Evolutionary conservation across 2,329 filamentous ascomycete species (phyloP).

Genomic region (Neofusicoccum parvum): DNA sequence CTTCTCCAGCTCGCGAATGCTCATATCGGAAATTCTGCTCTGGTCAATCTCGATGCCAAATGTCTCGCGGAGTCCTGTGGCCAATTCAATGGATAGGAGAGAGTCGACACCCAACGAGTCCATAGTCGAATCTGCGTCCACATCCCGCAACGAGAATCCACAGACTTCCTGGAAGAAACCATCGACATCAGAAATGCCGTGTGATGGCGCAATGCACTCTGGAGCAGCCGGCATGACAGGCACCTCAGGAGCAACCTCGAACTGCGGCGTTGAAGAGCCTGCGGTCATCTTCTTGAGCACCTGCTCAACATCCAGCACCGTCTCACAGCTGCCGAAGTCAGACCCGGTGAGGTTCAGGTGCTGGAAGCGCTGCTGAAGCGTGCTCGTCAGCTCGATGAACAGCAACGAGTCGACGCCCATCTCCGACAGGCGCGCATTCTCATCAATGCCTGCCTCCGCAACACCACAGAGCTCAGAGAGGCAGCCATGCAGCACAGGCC

Average conservation of each 20-base stretch:
- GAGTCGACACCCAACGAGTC: slow-evolving; percentile 31
- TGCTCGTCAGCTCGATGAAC: slow-evolving; percentile 30
- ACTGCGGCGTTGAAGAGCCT: neutral
- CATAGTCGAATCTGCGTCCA: slow-evolving; percentile 23
- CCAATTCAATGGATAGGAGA: slow-evolving; percentile 30
- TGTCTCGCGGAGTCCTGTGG: slow-evolving; percentile 24
- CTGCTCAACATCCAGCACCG: neutral
- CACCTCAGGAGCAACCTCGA: neutral
- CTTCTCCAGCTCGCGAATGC: neutral
- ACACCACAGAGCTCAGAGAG: slow-evolving; percentile 7
- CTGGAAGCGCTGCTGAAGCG: slow-evolving; percentile 24
- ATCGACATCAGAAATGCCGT: neutral
- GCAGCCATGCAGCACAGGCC: neutral
- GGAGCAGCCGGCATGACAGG: neutral
- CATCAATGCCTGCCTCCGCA: neutral
- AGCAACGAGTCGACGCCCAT: slow-evolving; percentile 32
- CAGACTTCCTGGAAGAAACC: slow-evolving; percentile 6
- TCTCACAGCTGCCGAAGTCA: neutral
- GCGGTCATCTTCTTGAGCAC: neutral
- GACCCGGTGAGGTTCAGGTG: slow-evolving; percentile 19
- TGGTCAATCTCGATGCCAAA: slow-evolving; percentile 28
- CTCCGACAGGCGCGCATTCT: neutral
- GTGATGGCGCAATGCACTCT: too few species aligned
- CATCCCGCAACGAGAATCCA: slow-evolving; percentile 25
- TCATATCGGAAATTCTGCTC: neutral